A percentile compares a stretch with the other conserved stretches of the same genome.
These are phyloP conservation scores for Salix udensis DNA, from an alignment of 345 rosid genomes.

Conservation along the genomic window DNA sequence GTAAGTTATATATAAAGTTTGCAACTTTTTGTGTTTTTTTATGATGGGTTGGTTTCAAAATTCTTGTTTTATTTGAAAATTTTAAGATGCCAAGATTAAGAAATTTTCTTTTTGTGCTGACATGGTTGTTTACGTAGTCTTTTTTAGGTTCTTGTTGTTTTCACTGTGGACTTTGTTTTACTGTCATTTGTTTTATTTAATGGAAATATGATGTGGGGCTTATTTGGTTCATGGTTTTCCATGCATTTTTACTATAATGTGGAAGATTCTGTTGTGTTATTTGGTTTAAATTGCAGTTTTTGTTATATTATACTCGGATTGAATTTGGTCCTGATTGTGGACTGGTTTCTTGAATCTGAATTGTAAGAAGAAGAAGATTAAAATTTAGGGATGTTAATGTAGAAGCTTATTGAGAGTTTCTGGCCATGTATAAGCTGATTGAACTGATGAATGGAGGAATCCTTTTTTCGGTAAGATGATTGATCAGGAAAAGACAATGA, in stretches of 20 bases:
- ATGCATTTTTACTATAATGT: no score
- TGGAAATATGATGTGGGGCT: no score
- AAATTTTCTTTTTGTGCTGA: no score
- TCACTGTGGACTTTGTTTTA: neutral
- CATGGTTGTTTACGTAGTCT: no score
- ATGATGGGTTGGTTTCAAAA: neutral
- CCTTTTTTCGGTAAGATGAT: neutral
- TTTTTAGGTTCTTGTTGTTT: neutral
- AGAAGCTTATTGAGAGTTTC: neutral
- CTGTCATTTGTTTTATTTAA: no score
- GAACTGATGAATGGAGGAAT: neutral
- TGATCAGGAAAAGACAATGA: neutral
- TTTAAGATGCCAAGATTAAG: no score
- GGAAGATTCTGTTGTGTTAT: no score
- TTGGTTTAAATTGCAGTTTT: no score
- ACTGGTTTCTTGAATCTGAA: neutral
- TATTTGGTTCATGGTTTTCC: no score
- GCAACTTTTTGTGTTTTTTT: neutral
- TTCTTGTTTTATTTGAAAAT: neutral
- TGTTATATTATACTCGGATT: neutral
- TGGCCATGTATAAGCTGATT: neutral
- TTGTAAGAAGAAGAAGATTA: neutral
- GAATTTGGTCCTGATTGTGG: neutral
- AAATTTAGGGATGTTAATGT: neutral
- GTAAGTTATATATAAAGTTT: constrained; percentile 7